Evolutionary conservation across 495 filamentous ascomycete genomes (phyloP).

Genomic region (Filosporella fistucella): DNA sequence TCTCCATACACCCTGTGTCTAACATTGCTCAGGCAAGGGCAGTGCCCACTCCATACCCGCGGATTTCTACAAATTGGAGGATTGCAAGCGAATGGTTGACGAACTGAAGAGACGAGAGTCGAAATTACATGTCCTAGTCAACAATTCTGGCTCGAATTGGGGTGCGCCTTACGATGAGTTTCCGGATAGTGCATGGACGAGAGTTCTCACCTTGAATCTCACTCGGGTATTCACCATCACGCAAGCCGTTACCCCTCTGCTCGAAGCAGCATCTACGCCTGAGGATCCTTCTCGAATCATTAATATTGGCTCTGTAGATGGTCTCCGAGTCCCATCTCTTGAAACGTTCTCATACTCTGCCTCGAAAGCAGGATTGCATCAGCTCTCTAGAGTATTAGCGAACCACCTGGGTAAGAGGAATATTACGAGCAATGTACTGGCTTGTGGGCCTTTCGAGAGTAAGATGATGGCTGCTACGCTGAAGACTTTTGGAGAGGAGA

Average conservation of each 20-base stretch:
- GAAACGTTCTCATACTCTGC: constrained; percentile 75
- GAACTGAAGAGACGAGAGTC: constrained; percentile 60
- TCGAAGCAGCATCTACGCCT: constrained; percentile 43
- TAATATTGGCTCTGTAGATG: constrained; percentile 73
- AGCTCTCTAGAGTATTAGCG: constrained; percentile 69
- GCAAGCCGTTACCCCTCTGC: constrained; percentile 64
- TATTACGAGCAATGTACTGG: constrained; percentile 71
- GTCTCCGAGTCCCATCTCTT: constrained; percentile 58
- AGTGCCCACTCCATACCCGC: constrained; percentile 60
- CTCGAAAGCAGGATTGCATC: constrained; percentile 69
- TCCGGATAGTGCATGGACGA: constrained; percentile 62
- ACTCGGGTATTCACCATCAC: constrained; percentile 78
- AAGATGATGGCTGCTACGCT: constrained; percentile 82
- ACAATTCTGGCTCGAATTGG: constrained; percentile 75
- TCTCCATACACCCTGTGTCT: background rate
- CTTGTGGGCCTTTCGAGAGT: constrained; percentile 75
- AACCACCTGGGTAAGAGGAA: constrained; percentile 63
- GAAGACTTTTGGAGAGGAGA: constrained; percentile 52
- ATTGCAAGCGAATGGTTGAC: constrained; percentile 57
- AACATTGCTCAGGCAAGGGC: constrained; percentile 37
- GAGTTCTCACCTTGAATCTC: constrained; percentile 75
- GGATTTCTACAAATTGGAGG: constrained; percentile 72
- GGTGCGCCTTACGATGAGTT: constrained; percentile 65
- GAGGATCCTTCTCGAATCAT: constrained; percentile 61
- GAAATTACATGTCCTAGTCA: constrained; percentile 71